These are phyloP conservation scores for Neurospora pannonica DNA, from an alignment of 495 filamentous ascomycete species.

Conservation along the genomic window DNA sequence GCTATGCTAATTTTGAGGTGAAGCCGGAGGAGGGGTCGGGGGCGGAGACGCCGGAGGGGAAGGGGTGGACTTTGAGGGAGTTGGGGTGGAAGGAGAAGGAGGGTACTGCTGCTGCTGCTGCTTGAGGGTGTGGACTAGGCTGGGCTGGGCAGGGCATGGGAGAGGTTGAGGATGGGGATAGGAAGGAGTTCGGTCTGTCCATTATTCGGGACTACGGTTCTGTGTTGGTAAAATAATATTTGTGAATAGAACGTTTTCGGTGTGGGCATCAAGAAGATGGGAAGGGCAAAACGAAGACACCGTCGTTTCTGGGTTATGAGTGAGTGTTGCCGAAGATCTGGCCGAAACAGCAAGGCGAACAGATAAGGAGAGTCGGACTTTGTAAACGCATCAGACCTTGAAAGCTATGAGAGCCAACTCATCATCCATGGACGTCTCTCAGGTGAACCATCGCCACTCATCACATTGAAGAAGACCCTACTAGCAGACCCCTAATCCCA, in stretches of 20 bases:
- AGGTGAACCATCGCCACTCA: background rate
- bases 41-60: background rate
- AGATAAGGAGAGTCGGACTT: background rate
- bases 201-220: background rate
- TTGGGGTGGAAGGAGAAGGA: background rate
- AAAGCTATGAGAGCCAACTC: background rate
- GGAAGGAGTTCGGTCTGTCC: background rate
- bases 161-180: background rate
- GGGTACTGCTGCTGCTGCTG: background rate
- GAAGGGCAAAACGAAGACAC: background rate
- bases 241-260: background rate
- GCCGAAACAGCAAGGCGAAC: background rate
- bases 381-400: rapidly evolving
- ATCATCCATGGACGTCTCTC: background rate
- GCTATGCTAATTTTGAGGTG: constrained; percentile 66
- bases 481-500: background rate
- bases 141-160: background rate
- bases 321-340: too few relatives aligned
- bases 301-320: too few relatives aligned
- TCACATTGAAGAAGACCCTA: background rate
- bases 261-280: background rate
- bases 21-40: constrained; percentile 7
- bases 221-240: background rate
- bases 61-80: background rate
- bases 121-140: background rate